Conservation (phyloP, 768 basidiomycete species). For the Boletus vermiculosoides region DNA sequence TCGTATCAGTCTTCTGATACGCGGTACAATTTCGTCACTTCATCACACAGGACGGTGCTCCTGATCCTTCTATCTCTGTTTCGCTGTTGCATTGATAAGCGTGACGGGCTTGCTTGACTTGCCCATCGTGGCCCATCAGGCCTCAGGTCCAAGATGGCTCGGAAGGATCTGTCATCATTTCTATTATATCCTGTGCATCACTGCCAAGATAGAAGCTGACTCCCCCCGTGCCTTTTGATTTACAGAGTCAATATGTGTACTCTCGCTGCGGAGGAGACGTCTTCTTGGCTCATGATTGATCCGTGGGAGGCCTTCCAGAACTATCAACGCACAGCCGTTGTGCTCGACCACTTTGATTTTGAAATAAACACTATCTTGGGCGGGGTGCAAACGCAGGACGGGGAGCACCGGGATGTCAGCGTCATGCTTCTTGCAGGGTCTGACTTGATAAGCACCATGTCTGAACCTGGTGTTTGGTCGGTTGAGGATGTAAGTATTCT, state of each 20-base stretch:
- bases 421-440: slow-evolving; percentile 97
- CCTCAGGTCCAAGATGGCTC: not conserved
- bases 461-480: slow-evolving; percentile 97
- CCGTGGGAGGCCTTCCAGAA: slow-evolving; percentile 95
- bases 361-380: slow-evolving; percentile 87
- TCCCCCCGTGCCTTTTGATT: slow-evolving; percentile 17
- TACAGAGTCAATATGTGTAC: slow-evolving; percentile 83
- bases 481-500: slow-evolving; percentile 77
- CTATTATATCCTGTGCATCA: not conserved
- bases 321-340: slow-evolving; percentile 95
- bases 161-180: slow-evolving; percentile 9
- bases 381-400: slow-evolving; percentile 71
- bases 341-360: slow-evolving; percentile 95
- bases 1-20: slow-evolving; percentile 10
- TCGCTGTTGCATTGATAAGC: slow-evolving; percentile 11
- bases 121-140: slow-evolving; percentile 7
- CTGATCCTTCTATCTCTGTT: slow-evolving; percentile 16
- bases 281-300: slow-evolving; percentile 95
- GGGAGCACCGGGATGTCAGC: slow-evolving; percentile 71
- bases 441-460: slow-evolving; percentile 96
- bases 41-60: slow-evolving; percentile 7
- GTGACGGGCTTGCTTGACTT: slow-evolving; percentile 9
- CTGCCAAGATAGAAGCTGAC: slow-evolving; percentile 22
- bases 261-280: slow-evolving; percentile 86
- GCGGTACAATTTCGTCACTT: slow-evolving; percentile 5